Conservation (phyloP, 768 basidiomycete genomes). For the Mycena sanguinolenta region DNA sequence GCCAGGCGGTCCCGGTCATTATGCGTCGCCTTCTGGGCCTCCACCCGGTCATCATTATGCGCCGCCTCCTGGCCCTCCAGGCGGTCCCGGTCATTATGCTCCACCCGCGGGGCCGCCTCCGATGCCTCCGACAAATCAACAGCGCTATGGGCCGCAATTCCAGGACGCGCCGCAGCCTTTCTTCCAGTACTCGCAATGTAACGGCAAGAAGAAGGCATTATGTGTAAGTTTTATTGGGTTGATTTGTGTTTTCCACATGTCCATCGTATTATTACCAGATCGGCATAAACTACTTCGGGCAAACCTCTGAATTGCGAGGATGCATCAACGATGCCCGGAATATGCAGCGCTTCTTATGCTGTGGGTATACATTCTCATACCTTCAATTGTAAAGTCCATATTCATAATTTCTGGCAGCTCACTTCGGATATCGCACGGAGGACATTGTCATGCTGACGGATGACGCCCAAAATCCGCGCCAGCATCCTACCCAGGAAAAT, state of each 20-base stretch:
- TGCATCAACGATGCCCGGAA: constrained; percentile 95
- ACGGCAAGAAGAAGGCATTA: constrained; percentile 88
- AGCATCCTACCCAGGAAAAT: constrained; percentile 83
- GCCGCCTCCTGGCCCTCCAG: not conserved
- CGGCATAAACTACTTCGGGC: constrained; percentile 89
- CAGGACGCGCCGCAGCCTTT: constrained; percentile 67
- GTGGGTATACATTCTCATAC: constrained; percentile 55
- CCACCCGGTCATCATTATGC: constrained; percentile 44
- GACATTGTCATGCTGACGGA: constrained; percentile 93
- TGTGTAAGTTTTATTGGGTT: constrained; percentile 66
- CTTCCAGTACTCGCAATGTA: constrained; percentile 94
- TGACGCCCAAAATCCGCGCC: constrained; percentile 70
- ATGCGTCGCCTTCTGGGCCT: constrained; percentile 48
- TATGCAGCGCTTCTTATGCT: constrained; percentile 79
- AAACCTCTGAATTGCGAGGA: constrained; percentile 75
- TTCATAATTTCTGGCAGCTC: constrained; percentile 54
- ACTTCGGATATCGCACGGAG: constrained; percentile 76
- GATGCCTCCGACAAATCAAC: constrained; percentile 67
- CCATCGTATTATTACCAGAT: constrained; percentile 61
- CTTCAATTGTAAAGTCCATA: not conserved
- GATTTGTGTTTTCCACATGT: not conserved
- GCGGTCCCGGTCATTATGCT: constrained; percentile 38
- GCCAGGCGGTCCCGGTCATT: constrained; percentile 36
- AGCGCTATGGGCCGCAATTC: constrained; percentile 74
- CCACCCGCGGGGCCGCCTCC: constrained; percentile 56